phyloP scores from a whole-genome alignment of 2,329 filamentous ascomycete genomes.

The Verticillium nonalfalfae region DNA sequence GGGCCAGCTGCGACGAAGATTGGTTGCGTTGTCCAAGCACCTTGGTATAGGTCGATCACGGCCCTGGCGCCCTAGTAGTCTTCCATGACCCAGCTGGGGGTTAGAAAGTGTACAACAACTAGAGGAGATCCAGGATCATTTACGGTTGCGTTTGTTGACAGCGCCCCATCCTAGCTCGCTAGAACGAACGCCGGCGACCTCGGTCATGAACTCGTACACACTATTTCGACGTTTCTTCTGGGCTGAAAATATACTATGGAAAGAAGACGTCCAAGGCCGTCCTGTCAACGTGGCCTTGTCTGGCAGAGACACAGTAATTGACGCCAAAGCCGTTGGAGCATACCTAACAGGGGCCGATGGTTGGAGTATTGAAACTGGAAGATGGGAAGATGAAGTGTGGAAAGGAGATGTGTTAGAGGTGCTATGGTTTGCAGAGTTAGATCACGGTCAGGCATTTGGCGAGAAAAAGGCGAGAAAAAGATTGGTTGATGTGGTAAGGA shows the following conservation, averaged over 20 bases:
- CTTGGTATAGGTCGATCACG: too few relatives aligned
- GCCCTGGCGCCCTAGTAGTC: too few relatives aligned
- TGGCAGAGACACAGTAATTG: constrained; percentile 58
- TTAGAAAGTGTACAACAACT: too few relatives aligned
- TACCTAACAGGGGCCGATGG: constrained; percentile 36
- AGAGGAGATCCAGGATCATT: too few relatives aligned
- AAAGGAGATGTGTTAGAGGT: neutral
- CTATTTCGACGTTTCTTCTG: constrained; percentile 65
- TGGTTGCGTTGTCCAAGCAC: too few relatives aligned
- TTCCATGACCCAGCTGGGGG: too few relatives aligned
- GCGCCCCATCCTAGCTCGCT: too few relatives aligned
- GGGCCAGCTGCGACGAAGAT: too few relatives aligned
- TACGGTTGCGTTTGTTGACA: too few relatives aligned
- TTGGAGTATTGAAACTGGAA: neutral
- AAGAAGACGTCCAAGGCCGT: constrained; percentile 47
- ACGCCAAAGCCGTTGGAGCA: constrained; percentile 48
- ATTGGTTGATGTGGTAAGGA: neutral
- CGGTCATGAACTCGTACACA: constrained; percentile 54
- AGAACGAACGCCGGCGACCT: too few relatives aligned
- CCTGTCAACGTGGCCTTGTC: constrained; percentile 51
- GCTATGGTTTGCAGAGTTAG: neutral
- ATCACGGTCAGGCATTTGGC: neutral
- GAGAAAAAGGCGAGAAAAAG: neutral
- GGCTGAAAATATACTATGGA: constrained; percentile 65
- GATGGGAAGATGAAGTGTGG: neutral